Percentiles rank a stretch among this genome's conserved stretches.
Evolutionary conservation across 106 monocot genomes (phyloP).

Genomic region (Apostasia shenzhenica): DNA sequence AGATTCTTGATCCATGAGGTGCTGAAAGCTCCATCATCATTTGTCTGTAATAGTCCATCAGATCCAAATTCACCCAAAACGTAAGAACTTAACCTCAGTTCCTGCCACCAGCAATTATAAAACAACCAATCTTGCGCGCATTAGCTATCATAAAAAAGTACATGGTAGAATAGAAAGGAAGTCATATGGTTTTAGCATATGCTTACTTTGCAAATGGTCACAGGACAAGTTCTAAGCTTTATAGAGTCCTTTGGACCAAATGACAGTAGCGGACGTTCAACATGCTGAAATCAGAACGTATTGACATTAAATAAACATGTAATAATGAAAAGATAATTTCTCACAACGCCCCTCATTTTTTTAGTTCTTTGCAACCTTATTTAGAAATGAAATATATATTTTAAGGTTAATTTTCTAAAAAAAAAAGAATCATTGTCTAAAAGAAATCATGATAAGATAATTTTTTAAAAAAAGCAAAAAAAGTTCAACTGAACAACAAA

Average conservation of each 20-base stretch:
- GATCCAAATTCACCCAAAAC: slow-evolving; percentile 72
- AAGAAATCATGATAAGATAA: too few relatives aligned
- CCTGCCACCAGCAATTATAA: slow-evolving; percentile 28
- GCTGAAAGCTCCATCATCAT: slow-evolving; percentile 80
- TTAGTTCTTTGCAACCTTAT: too few relatives aligned
- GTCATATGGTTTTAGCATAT: background rate
- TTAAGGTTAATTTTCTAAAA: too few relatives aligned
- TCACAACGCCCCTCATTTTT: too few relatives aligned
- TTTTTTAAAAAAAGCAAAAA: too few relatives aligned
- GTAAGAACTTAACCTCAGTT: slow-evolving; percentile 71
- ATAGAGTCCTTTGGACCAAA: slow-evolving; percentile 82
- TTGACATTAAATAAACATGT: too few relatives aligned
- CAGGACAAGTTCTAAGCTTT: slow-evolving; percentile 77
- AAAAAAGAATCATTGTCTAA: too few relatives aligned
- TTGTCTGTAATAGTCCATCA: slow-evolving; percentile 51
- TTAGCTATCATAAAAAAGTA: background rate
- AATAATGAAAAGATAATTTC: too few relatives aligned
- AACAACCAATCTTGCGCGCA: background rate
- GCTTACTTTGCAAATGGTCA: slow-evolving; percentile 76
- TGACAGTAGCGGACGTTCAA: slow-evolving; percentile 49
- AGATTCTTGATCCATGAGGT: slow-evolving; percentile 92
- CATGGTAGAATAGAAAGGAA: background rate
- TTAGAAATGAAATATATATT: too few relatives aligned
- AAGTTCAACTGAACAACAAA: too few relatives aligned
- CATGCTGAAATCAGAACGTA: slow-evolving; percentile 37